Base-by-base conservation (phyloP, 257 asterid genomes). In the Parsonsia alboflavescens region DNA sequence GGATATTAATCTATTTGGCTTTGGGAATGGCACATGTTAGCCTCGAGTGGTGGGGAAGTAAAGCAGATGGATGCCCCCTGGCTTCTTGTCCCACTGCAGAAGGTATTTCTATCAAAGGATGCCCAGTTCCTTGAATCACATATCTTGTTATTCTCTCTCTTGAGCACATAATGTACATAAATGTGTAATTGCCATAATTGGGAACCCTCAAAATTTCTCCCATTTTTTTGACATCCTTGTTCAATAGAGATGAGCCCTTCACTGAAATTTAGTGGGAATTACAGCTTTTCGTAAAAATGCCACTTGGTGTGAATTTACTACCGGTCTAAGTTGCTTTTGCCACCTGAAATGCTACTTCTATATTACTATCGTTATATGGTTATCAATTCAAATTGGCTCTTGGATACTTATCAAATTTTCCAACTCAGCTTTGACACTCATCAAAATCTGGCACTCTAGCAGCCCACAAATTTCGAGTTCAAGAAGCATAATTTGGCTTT, bases 21-120 rank as follows among this genome's bases (percentile, higher is more conserved):
- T 78, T 93, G 44, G 98, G 87, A 21, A 86, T 86, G 86, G 78
- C 73, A 71, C 88, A 89, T 65, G 53, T 87, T 68, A 85, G 86
- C 80, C 91, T 93, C 26, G 86, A 84, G 46, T 91, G 98, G 97
- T 93, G 98, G 98, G 97, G 98, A 68, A 91, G 88, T 72, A 80
- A 72, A 0, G 84, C 84, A 12, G 98, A 93, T 74, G 96, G 90
- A 46, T 93, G 98, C 75, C 86, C 96, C 13, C 78, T 93, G 83
- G 97, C 96, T 79, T 82, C 98, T 72, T 93, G 97, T 74, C 97
- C 97, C 0, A 89, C 98, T 77, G 93, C 90, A 42, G 65, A 84
- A 70, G 98, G 97, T 56, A 78, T 91, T 83, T 78, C 78, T 64
- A 96, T 90, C 68, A 78, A 90, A 42, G 96, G 98, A 16, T 93